Base-by-base conservation (phyloP, 2,329 filamentous ascomycete genomes). In the Cytospora piceae region DNA sequence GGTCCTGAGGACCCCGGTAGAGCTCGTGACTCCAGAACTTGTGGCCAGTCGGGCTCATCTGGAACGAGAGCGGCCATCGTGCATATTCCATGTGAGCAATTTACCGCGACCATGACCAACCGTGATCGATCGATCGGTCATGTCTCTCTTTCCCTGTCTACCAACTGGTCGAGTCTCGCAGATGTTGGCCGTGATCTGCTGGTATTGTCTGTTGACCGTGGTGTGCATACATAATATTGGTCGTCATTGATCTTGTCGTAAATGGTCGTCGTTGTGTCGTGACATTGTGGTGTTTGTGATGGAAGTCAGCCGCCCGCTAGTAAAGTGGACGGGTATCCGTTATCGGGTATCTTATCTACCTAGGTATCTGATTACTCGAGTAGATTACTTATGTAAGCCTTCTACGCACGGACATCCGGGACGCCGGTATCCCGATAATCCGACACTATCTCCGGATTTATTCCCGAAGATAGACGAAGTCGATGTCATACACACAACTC, bases 1-100 rank as follows among this genome's bases (percentile, higher is more conserved):
- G 74, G 55, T 68, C 68, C 1, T 72, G 69, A 56, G 83, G 76
- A 5, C 83, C 84, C 12, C 86, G 83, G 73, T 94, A 94, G 64
- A 93, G 76, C 1, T 73, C 80, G 74, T 93, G 86, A 3, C 83
- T 86, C 90, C 90, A 94, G 73, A 82, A 91, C 15, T 29, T 62
- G n/a, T 59, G 31, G 14, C 31, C 34, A 12, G 27, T n/a, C 46
- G 57, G 4, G 31, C 20, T 63, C 54, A 71, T n/a, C 3, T 64
- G 63, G 46, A 70, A 73, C 5, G 63, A 27, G 29, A 70, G 58
- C 15, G 72, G 71, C 72, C 72, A 73, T 67, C 64, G 66, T 29
- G 61, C 32, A 54, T 27, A 32, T 51, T 5, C 49, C 59, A 61
- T 61, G 11, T 37, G 49, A 15, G 15, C 58, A 39, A 6, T 37